Base-by-base conservation (phyloP, 257 asterid species). In the Solanum pinnatisectum region DNA sequence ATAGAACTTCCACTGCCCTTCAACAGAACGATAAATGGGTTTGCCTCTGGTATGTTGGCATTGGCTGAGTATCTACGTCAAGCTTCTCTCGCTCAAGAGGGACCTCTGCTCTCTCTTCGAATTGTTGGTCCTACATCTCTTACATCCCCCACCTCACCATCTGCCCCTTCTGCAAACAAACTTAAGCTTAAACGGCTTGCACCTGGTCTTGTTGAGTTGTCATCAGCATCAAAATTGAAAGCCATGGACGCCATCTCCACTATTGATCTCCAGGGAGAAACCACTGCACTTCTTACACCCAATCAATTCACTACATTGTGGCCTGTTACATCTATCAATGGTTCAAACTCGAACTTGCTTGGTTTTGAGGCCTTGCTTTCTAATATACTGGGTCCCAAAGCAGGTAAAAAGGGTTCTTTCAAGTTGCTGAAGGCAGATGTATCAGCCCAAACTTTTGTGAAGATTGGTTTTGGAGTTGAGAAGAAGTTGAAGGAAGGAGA, bases 171-270 rank as follows among this genome's bases (percentile, higher is more conserved):
- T 56, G 83, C 56, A 11, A 95, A 91, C 91, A 89, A 90, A 88
- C 99, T 97, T 89, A 97, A 96, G 93, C 95, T 97, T 44, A 97
- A 94, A 93, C 97, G 98, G 84, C 98, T 97, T 4, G 98, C 99
- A 15, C 99, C 99, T 32, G 99, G 99, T 84, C 94, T 96, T 1
- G 99, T 97, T 73, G 99, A 97, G 94, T 90, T 97, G 73, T 97
- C 98, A 71, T 94, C 98, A 32, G 95, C 94, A 42, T 93, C 99
- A 15, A 97, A 94, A 77, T 89, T 87, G 84, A 94, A 90, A 88
- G 37, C 92, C 27, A 27, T 78, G 84, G 91, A 88, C 14, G 87
- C 94, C 7, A 22, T 89, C 49, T 87, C 96, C 63, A 74, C 95
- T 82, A n/a, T 95, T 82, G 94, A 93, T 89, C 90, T 95, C 89